Percentiles rank a stretch among this genome's conserved stretches.
Conservation (phyloP, 768 basidiomycete genomes). For the Daedaleopsis nitida region DNA sequence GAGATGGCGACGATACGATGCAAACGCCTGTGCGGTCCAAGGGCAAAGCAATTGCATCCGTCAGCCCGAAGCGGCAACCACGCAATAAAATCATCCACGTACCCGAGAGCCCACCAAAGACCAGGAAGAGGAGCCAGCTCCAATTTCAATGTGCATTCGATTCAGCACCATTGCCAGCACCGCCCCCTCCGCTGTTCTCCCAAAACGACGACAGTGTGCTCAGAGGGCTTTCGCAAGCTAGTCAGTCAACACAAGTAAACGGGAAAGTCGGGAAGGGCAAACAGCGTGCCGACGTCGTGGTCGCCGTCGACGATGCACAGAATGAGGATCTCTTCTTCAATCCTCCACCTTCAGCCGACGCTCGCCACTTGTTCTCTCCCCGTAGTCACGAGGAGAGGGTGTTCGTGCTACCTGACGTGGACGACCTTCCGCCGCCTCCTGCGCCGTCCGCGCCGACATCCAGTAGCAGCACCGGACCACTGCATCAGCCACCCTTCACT, state of each 20-base stretch:
- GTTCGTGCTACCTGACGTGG: not conserved
- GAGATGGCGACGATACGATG: conserved; percentile 29
- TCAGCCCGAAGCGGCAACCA: conserved; percentile 9
- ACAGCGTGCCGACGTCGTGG: conserved; percentile 2
- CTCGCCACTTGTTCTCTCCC: not conserved
- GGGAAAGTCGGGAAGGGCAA: conserved; percentile 23
- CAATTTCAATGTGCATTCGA: conserved; percentile 32
- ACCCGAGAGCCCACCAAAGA: conserved; percentile 20
- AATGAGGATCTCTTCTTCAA: conserved; percentile 20
- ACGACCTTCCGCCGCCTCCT: not conserved
- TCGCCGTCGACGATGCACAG: not conserved
- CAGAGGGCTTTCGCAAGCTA: conserved; percentile 6
- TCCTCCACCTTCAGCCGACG: not conserved
- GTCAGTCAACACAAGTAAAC: conserved; percentile 10
- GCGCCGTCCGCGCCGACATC: not conserved
- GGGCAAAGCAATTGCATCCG: conserved; percentile 28
- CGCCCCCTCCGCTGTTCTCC: too few relatives aligned
- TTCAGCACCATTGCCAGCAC: conserved; percentile 3
- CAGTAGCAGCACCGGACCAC: conserved; percentile 12
- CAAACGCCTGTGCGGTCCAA: conserved; percentile 43
- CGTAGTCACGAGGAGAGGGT: not conserved
- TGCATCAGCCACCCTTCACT: conserved; percentile 3
- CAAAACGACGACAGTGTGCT: conserved; percentile 8
- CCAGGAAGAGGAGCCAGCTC: conserved; percentile 24
- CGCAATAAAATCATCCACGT: conserved; percentile 1